Evolutionary conservation across 371 early-diverging fungal species (phyloP), one percentile per base, ranked within the genome.

Genomic region (Mucor irregularis): DNA sequence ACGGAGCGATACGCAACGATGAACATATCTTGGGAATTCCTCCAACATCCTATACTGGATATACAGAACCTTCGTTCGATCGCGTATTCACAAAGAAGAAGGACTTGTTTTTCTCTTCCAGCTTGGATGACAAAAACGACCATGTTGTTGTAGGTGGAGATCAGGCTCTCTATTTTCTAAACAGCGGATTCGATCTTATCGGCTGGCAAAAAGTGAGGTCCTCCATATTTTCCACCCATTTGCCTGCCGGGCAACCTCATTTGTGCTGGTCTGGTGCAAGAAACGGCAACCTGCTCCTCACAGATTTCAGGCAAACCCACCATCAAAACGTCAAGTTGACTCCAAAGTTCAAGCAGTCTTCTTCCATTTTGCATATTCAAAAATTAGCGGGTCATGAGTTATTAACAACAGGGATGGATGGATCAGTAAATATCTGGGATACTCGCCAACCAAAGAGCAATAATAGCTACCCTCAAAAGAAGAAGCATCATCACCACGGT

Each of bases 341-440:
- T 8, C 26, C 28, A 31, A 31, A 34, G 25, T 34, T 61, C 33
- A 22, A 21, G 1, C 50, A 57, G 33, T 39, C 63, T 0, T 56
- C 65, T 9, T 66, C 70, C 6, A 49, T 64, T n/a, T 38, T 54
- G n/a, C 35, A 58, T 3, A 22, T 69, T 19, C 49, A 44, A n/a
- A 43, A 47, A 2, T 35, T 70, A 8, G 38, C 40, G 8, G 53
- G 58, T 2, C 33, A 56, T 9, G 52, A 49, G 0, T 11, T 72
- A 21, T 14, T 72, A 2, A 45, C 63, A 4, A 39, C 51, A 0
- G 50, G 65, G 25, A 16, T 68, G 14, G 59, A 66, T 31, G 66
- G 66, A 10, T 57, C 61, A 0, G 34, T 72, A 9, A 29, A 54
- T 33, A 43, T 72, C 0, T 72, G 69, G 66, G 69, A 72, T 52